Percentiles rank a stretch among this genome's conserved stretches.
These are phyloP conservation scores for Geranomyces michiganensis DNA, from an alignment of 192 early-diverging fungal genomes.

Conservation along the genomic window DNA sequence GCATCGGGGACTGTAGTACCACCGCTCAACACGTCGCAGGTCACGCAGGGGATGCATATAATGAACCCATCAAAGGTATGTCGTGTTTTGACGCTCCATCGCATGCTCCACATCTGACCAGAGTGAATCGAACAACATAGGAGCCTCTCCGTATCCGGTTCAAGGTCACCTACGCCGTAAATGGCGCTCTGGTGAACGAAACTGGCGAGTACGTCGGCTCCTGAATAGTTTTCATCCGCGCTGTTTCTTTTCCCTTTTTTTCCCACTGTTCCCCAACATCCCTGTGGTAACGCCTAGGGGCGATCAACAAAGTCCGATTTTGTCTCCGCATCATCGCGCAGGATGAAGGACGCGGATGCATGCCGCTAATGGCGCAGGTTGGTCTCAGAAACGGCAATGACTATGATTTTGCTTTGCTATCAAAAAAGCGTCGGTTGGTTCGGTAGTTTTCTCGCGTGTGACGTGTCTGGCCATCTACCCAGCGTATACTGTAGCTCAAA, in stretches of 20 bases:
- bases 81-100: background rate
- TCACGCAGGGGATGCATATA: conserved; percentile 47
- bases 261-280: no score
- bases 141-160: conserved; percentile 51
- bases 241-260: no score
- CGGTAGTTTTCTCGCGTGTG: no score
- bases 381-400: no score
- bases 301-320: no score
- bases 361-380: no score
- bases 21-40: conserved; percentile 51
- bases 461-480: background rate
- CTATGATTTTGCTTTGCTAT: no score
- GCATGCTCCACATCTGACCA: background rate
- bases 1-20: conserved; percentile 41
- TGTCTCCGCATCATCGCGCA: no score
- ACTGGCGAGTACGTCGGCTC: conserved; percentile 43
- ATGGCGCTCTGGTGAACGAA: conserved; percentile 62
- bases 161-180: conserved; percentile 51
- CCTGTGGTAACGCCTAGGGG: no score
- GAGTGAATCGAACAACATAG: conserved; percentile 14
- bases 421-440: no score
- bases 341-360: no score
- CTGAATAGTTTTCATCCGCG: no score
- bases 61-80: conserved; percentile 48
- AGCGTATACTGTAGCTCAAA: background rate